phyloP scores from a whole-genome alignment of 495 filamentous ascomycete species.

The Baudoinia panamericana region DNA sequence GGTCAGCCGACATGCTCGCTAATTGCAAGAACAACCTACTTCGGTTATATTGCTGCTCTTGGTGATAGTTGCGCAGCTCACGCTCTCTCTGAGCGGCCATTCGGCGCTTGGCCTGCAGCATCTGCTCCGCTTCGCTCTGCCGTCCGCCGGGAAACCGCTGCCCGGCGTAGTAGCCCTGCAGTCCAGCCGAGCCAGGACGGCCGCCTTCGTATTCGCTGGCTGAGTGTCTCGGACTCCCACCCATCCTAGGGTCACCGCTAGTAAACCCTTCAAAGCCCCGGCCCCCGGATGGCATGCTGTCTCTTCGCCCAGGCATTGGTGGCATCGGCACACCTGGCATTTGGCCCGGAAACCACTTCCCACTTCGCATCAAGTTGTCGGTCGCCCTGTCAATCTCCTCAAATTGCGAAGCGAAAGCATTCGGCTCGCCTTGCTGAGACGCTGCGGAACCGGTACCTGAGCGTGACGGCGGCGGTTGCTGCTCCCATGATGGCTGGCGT shows the following conservation, averaged over 20 bases:
- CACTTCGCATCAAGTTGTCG: slow-evolving; percentile 91
- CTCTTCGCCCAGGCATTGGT: slow-evolving; percentile 49
- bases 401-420: slow-evolving; percentile 78
- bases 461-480: slow-evolving; percentile 71
- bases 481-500: slow-evolving; percentile 64
- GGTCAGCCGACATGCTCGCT: slow-evolving; percentile 34
- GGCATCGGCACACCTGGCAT: slow-evolving; percentile 27
- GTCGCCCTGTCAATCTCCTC: slow-evolving; percentile 95
- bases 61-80: slow-evolving; percentile 98
- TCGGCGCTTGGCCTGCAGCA: slow-evolving; percentile 97
- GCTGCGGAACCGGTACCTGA: slow-evolving; percentile 53
- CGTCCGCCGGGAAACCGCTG: slow-evolving; percentile 85
- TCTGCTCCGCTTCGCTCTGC: slow-evolving; percentile 90
- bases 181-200: slow-evolving; percentile 58
- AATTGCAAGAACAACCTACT: slow-evolving; percentile 41
- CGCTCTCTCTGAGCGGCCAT: slow-evolving; percentile 97
- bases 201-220: slow-evolving; percentile 74
- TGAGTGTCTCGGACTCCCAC: slow-evolving; percentile 52
- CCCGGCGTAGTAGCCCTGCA: slow-evolving; percentile 85
- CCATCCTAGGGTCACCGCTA: slow-evolving; percentile 21
- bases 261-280: slow-evolving; percentile 47
- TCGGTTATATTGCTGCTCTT: slow-evolving; percentile 99
- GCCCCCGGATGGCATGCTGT: slow-evolving; percentile 50
- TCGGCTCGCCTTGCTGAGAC: slow-evolving; percentile 59
- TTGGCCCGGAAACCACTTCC: slow-evolving; percentile 76